Percentiles rank a stretch among this genome's conserved stretches.
These are phyloP conservation scores for Cicer arietinum DNA, from an alignment of 306 rosid species.

Conservation along the genomic window DNA sequence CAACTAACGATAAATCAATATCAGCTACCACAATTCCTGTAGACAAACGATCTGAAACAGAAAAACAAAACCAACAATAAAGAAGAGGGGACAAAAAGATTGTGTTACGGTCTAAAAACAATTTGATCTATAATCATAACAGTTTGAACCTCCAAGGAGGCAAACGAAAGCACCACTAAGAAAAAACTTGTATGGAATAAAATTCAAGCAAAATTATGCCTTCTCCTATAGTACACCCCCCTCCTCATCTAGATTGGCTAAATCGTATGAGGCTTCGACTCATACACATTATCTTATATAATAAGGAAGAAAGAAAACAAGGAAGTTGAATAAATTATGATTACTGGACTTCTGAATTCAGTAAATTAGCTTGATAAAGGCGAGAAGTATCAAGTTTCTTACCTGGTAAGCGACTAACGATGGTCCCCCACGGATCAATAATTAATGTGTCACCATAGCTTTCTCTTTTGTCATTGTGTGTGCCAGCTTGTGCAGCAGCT, in stretches of 20 bases:
- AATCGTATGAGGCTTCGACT: not conserved
- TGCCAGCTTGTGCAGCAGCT: slow-evolving; percentile 96
- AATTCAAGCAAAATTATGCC: slow-evolving; percentile 32
- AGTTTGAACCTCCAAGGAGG: slow-evolving; percentile 31
- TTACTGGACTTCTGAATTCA: not conserved
- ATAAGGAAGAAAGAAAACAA: slow-evolving; percentile 1
- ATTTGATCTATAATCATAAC: not conserved
- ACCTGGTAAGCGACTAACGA: slow-evolving; percentile 85
- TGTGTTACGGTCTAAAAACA: slow-evolving; percentile 10
- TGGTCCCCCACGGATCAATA: slow-evolving; percentile 93
- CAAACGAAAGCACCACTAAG: slow-evolving; percentile 5
- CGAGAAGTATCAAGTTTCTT: slow-evolving; percentile 43
- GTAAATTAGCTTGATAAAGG: not conserved
- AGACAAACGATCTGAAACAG: slow-evolving; percentile 70
- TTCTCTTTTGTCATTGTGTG: slow-evolving; percentile 78
- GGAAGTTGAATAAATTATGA: not conserved
- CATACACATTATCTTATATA: not conserved
- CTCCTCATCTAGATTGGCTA: not conserved
- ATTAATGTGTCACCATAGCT: slow-evolving; percentile 88
- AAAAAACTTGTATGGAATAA: not conserved
- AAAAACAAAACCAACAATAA: slow-evolving; percentile 31
- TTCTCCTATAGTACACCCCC: slow-evolving; percentile 17
- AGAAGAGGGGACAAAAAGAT: not conserved
- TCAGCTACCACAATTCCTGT: slow-evolving; percentile 88
- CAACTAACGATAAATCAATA: slow-evolving; percentile 75